Evolutionary conservation across 192 early-diverging fungal species (phyloP).

Genomic region (Backusella macrospora): DNA sequence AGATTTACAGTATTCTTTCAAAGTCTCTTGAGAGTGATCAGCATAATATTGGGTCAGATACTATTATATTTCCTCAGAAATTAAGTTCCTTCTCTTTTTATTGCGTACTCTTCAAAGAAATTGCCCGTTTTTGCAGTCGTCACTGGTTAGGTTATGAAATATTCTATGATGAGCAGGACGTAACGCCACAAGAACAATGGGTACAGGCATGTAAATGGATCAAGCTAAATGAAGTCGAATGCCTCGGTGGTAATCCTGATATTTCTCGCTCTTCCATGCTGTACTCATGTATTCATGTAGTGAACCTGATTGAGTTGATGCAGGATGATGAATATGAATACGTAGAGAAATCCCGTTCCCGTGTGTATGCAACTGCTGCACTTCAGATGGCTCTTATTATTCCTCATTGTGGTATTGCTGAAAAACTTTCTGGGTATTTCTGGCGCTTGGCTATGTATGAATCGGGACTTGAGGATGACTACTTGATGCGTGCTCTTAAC

Average conservation of each 20-base stretch:
- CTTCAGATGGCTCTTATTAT: constrained; percentile 33
- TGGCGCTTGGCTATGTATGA: constrained; percentile 41
- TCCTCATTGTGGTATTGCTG: constrained; percentile 19
- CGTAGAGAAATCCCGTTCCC: constrained; percentile 22
- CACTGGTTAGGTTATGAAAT: constrained; percentile 31
- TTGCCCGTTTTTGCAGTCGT: constrained; percentile 24
- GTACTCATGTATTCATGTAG: constrained; percentile 31
- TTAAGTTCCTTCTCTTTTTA: constrained; percentile 4
- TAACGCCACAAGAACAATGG: constrained; percentile 27
- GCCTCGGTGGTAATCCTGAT: constrained; percentile 34
- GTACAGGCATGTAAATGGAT: constrained; percentile 36
- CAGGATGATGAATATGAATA: constrained; percentile 27
- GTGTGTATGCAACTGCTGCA: constrained; percentile 43
- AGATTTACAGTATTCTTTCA: constrained; percentile 22
- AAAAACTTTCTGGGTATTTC: constrained; percentile 28
- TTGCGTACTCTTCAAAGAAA: constrained; percentile 7
- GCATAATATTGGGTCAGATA: neutral
- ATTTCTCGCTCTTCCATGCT: constrained; percentile 30
- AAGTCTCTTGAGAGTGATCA: constrained; percentile 7
- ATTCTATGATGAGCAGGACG: constrained; percentile 26
- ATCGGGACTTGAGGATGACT: constrained; percentile 27
- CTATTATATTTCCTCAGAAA: neutral
- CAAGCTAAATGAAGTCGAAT: constrained; percentile 40
- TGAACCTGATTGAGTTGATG: constrained; percentile 38
- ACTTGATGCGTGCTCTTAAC: constrained; percentile 24